Percentiles rank a stretch among this genome's conserved stretches.
phyloP scores from a whole-genome alignment of 1,139 yeast species.

The Magnusiomyces clavatus region DNA sequence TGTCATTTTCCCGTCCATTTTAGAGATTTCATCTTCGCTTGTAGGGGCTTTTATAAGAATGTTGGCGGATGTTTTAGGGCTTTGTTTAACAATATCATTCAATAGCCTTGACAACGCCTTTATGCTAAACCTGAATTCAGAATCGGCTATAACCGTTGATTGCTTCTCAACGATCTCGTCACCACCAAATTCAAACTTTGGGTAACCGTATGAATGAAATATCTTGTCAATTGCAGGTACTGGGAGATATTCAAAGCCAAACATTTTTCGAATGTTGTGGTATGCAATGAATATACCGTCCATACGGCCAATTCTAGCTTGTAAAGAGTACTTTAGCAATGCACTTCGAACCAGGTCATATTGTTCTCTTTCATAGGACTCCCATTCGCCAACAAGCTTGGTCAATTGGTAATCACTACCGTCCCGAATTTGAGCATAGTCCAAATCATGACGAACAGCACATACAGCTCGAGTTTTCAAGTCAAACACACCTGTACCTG shows the following conservation, averaged over 20 bases:
- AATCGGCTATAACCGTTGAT: conserved; percentile 54
- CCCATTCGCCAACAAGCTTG: conserved; percentile 54
- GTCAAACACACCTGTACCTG: conserved; percentile 91
- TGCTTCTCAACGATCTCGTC: conserved; percentile 18
- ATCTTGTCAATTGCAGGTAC: conserved; percentile 60
- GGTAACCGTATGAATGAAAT: conserved; percentile 36
- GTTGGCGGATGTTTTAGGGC: conserved; percentile 23
- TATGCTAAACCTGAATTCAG: conserved; percentile 62
- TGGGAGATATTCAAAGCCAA: conserved; percentile 88
- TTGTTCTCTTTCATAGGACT: conserved; percentile 74
- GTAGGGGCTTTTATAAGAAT: conserved; percentile 24
- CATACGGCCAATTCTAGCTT: conserved; percentile 94
- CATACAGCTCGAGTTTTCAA: conserved; percentile 86
- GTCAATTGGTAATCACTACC: conserved; percentile 60
- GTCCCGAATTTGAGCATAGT: conserved; percentile 49
- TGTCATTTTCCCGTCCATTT: conserved; percentile 15
- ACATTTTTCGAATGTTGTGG: conserved; percentile 71
- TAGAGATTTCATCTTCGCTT: conserved; percentile 12
- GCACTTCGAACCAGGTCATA: conserved; percentile 70
- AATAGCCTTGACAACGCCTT: conserved; percentile 49
- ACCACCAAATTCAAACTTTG: neutral
- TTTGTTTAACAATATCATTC: conserved; percentile 32
- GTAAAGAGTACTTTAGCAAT: conserved; percentile 75
- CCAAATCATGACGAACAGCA: conserved; percentile 71
- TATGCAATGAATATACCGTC: conserved; percentile 92